Evolutionary conservation across 2,329 filamentous ascomycete species (phyloP).

Genomic region (Plenodomus biglobosus): DNA sequence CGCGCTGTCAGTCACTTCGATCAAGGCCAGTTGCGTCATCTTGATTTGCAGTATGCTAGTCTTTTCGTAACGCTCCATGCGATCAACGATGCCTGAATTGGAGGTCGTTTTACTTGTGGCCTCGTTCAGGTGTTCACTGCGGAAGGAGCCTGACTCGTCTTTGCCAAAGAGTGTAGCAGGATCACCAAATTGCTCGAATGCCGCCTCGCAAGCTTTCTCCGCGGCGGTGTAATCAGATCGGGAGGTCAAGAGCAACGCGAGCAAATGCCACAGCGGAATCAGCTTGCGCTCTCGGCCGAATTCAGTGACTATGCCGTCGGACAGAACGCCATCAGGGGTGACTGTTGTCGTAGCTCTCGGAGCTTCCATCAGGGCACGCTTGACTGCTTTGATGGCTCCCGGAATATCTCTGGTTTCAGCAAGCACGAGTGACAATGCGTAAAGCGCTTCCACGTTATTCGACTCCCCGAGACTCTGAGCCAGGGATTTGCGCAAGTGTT

Average conservation of each 20-base stretch:
- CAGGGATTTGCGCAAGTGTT: slow-evolving; percentile 72
- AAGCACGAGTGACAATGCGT: slow-evolving; percentile 79
- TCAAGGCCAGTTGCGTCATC: slow-evolving; percentile 85
- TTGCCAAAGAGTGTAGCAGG: slow-evolving; percentile 69
- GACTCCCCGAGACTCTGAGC: slow-evolving; percentile 66
- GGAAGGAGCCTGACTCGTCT: slow-evolving; percentile 53
- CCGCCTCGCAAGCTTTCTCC: slow-evolving; percentile 80
- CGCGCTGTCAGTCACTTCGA: slow-evolving; percentile 81
- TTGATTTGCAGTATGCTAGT: slow-evolving; percentile 89
- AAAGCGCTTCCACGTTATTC: slow-evolving; percentile 74
- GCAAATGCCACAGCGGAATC: slow-evolving; percentile 89
- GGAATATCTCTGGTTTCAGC: slow-evolving; percentile 82
- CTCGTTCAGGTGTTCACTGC: slow-evolving; percentile 67
- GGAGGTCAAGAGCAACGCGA: slow-evolving; percentile 82
- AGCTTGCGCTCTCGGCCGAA: slow-evolving; percentile 59
- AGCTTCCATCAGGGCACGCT: slow-evolving; percentile 68
- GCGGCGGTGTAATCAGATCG: slow-evolving; percentile 83
- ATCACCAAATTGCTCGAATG: slow-evolving; percentile 85
- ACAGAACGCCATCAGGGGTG: slow-evolving; percentile 37
- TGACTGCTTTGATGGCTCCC: slow-evolving; percentile 79
- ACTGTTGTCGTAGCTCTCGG: slow-evolving; percentile 30
- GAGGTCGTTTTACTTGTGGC: slow-evolving; percentile 16
- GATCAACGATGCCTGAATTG: slow-evolving; percentile 64
- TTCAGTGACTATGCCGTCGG: slow-evolving; percentile 26
- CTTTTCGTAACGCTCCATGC: slow-evolving; percentile 82